Evolutionary conservation across 1,139 yeast genomes (phyloP).

Genomic region (Candida sanyaensis): DNA sequence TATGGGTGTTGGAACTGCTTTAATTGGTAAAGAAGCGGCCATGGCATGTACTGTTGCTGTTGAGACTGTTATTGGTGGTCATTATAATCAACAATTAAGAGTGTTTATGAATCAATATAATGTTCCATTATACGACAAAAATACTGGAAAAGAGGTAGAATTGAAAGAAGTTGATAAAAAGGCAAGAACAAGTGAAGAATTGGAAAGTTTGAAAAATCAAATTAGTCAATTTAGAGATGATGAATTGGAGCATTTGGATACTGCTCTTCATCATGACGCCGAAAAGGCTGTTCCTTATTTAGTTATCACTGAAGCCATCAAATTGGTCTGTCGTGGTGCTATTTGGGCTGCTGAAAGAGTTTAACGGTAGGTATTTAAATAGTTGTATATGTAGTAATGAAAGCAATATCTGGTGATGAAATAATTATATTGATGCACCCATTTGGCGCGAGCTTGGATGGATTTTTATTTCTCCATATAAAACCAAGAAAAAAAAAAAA

Average conservation of each 20-base stretch:
- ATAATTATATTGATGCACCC: no score
- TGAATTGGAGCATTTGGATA: slow-evolving; percentile 91
- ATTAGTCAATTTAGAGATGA: slow-evolving; percentile 88
- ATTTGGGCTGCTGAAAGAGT: slow-evolving; percentile 89
- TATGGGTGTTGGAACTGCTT: slow-evolving; percentile 85
- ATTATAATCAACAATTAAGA: slow-evolving; percentile 87
- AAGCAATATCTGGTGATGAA: no score
- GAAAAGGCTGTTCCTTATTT: slow-evolving; percentile 91
- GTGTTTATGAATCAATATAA: slow-evolving; percentile 64
- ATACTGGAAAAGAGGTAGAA: slow-evolving; percentile 33
- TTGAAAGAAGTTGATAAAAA: slow-evolving; percentile 25
- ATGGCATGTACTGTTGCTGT: slow-evolving; percentile 99
- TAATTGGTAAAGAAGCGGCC: slow-evolving; percentile 91
- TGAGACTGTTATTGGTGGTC: slow-evolving; percentile 97
- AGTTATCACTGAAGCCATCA: slow-evolving; percentile 84
- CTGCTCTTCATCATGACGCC: slow-evolving; percentile 91
- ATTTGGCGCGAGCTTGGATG: no score
- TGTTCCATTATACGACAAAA: slow-evolving; percentile 46
- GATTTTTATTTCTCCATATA: no score
- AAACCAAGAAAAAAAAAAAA: background rate
- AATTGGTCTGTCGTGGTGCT: slow-evolving; percentile 81
- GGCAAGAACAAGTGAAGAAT: slow-evolving; percentile 51
- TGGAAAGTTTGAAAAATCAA: slow-evolving; percentile 56
- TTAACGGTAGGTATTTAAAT: slow-evolving; percentile 19
- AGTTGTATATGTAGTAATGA: background rate